Evolutionary conservation across 208 protist genomes (phyloP), one percentile per base, ranked within the genome.

Genomic region (Trypanosoma boissoni): DNA sequence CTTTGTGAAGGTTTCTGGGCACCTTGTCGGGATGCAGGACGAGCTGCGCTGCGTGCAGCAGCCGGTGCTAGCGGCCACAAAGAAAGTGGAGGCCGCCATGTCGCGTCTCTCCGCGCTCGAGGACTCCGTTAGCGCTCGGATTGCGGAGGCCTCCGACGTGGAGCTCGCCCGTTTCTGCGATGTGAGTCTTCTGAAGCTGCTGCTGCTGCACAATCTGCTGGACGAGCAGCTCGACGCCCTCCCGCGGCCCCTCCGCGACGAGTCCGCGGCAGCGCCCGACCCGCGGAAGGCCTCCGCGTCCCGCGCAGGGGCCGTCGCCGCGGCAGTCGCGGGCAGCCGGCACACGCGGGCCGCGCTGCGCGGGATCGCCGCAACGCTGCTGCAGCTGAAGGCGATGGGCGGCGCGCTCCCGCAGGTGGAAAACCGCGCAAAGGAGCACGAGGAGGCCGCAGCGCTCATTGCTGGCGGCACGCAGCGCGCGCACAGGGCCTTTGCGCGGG

Each of bases 161-260:
- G 86, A 92, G 55, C 42, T 81, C 50, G 74, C 79, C 54, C 75
- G 82, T 27, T 29, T 64, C 14, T 91, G 91, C 61, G 83, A 93
- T 46, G 62, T 72, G 7, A 53, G 49, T 8, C 80, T 78, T 58
- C 51, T 92, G 24, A 64, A 78, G 23, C 43, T 75, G 23, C 36
- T 92, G 16, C 43, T 93, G 20, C 59, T 89, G n/a, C 84, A 93
- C 68, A 76, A 89, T 41, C 61, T 73, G 0, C 34, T 92, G 0
- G 72, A 41, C 2, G 74, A 73, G 39, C 52, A 67, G 20, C 26
- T 88, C 10, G 78, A 87, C 9, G 70, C 68, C 23, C 59, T 78
- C 32, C 63, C 58, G 12, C 44, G n/a, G n/a, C n/a, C n/a, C n/a
- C n/a, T n/a, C n/a, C n/a, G n/a, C n/a, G n/a, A n/a, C n/a, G n/a